These are phyloP conservation scores for Wallacemonas sp. DNA, from an alignment of 208 protist species.

Conservation along the genomic window DNA sequence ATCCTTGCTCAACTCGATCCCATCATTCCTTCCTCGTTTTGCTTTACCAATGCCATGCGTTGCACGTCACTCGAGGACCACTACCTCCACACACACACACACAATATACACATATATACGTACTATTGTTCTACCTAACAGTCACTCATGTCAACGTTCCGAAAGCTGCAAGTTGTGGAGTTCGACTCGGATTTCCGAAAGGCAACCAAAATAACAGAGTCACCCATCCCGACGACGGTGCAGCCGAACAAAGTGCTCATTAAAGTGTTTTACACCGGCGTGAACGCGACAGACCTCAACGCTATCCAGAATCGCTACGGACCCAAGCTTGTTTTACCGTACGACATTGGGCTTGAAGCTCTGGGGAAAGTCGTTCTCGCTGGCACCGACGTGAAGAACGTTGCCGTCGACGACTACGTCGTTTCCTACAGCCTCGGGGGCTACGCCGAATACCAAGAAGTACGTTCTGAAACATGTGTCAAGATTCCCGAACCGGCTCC, in stretches of 20 bases:
- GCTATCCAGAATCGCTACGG: constrained; percentile 30
- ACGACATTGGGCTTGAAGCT: constrained; percentile 30
- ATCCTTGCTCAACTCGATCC: no score
- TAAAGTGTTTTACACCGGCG: constrained; percentile 29
- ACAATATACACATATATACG: no score
- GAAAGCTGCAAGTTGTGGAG: constrained; percentile 30
- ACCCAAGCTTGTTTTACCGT: constrained; percentile 21
- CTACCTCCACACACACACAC: constrained; percentile 11
- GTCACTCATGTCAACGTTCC: no score
- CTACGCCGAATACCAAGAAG: constrained; percentile 42
- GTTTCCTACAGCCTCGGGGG: constrained; percentile 24
- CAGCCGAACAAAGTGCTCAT: constrained; percentile 22
- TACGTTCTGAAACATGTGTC: constrained; percentile 16
- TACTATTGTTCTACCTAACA: no score
- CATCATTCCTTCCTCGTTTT: no score
- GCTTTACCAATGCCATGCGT: constrained; percentile 14
- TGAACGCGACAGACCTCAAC: constrained; percentile 48
- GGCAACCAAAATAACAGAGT: constrained; percentile 24
- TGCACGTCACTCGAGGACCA: background rate
- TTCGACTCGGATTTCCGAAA: constrained; percentile 29
- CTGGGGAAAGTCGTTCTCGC: constrained; percentile 31
- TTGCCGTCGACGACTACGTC: constrained; percentile 28
- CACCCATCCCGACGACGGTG: constrained; percentile 31
- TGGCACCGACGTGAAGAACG: constrained; percentile 17
- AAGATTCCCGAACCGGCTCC: constrained; percentile 22